Base-by-base conservation (phyloP, 2,329 filamentous ascomycete species). In the Gaeumannomyces tritici region DNA sequence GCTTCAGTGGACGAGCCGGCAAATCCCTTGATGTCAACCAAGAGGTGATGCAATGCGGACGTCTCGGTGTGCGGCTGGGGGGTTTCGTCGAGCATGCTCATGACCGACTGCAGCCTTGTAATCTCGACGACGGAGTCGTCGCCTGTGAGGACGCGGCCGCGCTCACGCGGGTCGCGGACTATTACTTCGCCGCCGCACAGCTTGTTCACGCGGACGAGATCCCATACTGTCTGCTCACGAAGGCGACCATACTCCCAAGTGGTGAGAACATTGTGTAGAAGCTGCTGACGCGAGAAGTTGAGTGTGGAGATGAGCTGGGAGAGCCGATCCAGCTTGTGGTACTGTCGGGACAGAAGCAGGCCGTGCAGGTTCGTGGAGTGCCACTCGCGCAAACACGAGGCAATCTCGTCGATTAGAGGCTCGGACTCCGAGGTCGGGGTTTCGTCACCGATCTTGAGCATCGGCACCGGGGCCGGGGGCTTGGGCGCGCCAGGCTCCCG, bases 401-500 rank as follows among this genome's bases (percentile, higher is more conserved):
- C 93, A 69, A 99, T 98, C 74, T 99, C 95, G 75, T 99, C 95
- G 28, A 99, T 93, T 65, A 99, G 76, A 2, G 95, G 95, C 73
- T 99, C 96, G 11, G 90, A 87, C 21, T 85, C 81, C 7, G 92
- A 97, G 0, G 91, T 96, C 1, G 93, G 91, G 2, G 92, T 96
- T 77, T 99, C 95, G 71, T 99, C 95, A 63, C 95, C 95, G 72
- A 99, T 93, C 74, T 97, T 96, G 61, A 99, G 82, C 89, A 98
- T 95, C 5, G 95, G 95, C 11, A 99, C 93, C 0, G 95, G 95
- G 13, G 96, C 96, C 13, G 91, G 85, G 33, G 93, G 95, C 69
- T 91, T 91, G 13, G 87, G 86, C 28, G 80, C 84, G 71, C 84
- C 80, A 1, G 87, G 86, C 68, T 92, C 85, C 65, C 88, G 84